phyloP scores from a whole-genome alignment of 2,329 filamentous ascomycete genomes.

The Sclerotinia spermophila region DNA sequence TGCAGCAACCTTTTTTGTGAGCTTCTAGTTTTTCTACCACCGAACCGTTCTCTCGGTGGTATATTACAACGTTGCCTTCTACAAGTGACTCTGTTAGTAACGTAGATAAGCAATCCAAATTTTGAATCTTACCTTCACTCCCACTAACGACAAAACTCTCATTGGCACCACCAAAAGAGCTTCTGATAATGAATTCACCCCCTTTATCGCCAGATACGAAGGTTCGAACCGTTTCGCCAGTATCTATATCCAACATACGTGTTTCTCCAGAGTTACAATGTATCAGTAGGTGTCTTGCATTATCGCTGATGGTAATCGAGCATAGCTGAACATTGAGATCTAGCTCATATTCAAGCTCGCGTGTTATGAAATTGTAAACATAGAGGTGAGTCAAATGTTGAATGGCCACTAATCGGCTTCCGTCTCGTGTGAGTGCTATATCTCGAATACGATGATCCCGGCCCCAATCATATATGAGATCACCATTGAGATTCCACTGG shows the following conservation, averaged over 20 bases:
- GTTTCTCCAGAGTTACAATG: conserved; percentile 77
- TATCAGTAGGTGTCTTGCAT: conserved; percentile 77
- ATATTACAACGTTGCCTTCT: conserved; percentile 75
- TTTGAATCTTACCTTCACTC: conserved; percentile 68
- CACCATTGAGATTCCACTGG: conserved; percentile 65
- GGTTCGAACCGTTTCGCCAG: conserved; percentile 65
- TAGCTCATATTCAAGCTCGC: conserved; percentile 72
- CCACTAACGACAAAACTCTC: conserved; percentile 91
- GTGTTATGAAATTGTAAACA: conserved; percentile 76
- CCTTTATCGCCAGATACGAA: conserved; percentile 71
- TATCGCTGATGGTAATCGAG: conserved; percentile 74
- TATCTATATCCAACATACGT: conserved; percentile 72
- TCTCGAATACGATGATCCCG: conserved; percentile 76
- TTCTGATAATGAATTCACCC: conserved; percentile 74
- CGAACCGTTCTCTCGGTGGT: conserved; percentile 79
- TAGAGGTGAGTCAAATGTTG: conserved; percentile 68
- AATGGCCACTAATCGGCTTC: conserved; percentile 74
- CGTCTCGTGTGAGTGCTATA: conserved; percentile 77
- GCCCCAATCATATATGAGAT: conserved; percentile 62
- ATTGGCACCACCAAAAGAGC: conserved; percentile 80
- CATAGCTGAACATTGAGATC: conserved; percentile 67
- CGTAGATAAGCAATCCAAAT: background rate
- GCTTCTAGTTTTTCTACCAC: conserved; percentile 73
- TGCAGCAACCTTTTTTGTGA: conserved; percentile 73
- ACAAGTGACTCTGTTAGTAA: conserved; percentile 21